Base-by-base conservation (phyloP, 305 asterid genomes). In the Fraxinus platypoda region DNA sequence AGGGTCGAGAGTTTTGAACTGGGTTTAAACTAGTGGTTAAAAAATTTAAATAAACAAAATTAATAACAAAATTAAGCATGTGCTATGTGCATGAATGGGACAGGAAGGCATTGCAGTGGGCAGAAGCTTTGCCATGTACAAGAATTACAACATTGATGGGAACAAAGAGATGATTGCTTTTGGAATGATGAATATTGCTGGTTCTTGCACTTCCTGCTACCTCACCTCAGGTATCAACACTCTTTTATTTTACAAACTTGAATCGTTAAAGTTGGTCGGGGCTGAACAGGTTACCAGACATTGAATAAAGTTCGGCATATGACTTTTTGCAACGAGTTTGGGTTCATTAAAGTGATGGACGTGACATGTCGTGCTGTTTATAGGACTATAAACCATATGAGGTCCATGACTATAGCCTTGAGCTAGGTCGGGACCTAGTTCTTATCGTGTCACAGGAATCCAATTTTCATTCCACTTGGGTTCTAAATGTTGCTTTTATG, bases 41-140 rank as follows among this genome's bases (percentile, higher is more conserved):
- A 54, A n/a, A 57, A n/a, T n/a, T 54, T 54, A 54, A 54, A 54
- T n/a, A 54, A 54, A n/a, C 11, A n/a, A 54, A 54, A 54, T 54
- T 54, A n/a, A 54, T n/a, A 54, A n/a, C 11, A n/a, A 54, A 54
- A 54, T 54, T 54, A n/a, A 54, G 66, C 25, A n/a, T n/a, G 26
- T 57, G 30, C 25, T 62, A 62, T 62, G 30, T 57, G 30, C 70
- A 59, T 52, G 21, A 12, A 52, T 52, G 62, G 28, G 13, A 28
- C 81, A 80, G 86, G 86, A 83, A 83, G 86, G 84, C 2, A 75
- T 83, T 75, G 86, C 86, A 1, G 86, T 83, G 46, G 86, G 86
- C 8, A 35, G 84, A 75, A 80, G 84, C 8, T 83, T 83, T 8
- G 86, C 86, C 1, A 31, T 77, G n/a, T 75, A 75, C 54, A 75